Evolutionary conservation across 306 rosid species (phyloP).

Genomic region (Aeschynomene evenia): DNA sequence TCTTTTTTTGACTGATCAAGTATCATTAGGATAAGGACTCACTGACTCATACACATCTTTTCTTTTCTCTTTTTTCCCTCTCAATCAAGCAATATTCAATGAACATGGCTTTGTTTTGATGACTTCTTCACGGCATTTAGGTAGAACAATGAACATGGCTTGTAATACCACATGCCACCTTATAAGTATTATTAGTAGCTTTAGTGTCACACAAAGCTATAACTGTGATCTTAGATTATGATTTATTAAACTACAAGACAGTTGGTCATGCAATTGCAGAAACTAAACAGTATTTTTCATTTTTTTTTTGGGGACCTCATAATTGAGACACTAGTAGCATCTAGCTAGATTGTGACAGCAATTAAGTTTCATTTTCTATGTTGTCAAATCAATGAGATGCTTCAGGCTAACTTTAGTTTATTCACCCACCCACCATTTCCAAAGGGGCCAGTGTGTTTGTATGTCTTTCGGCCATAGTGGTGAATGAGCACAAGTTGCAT

Average conservation of each 20-base stretch:
- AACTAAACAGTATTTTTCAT: background rate
- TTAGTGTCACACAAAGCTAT: background rate
- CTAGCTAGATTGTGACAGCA: background rate
- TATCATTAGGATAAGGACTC: constrained; percentile 10
- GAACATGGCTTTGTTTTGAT: background rate
- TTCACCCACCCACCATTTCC: background rate
- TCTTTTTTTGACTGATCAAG: constrained; percentile 15
- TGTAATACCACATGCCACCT: background rate
- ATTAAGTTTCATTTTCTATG: background rate
- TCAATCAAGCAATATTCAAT: constrained; percentile 21
- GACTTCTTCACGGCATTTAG: background rate
- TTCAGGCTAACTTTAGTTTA: background rate
- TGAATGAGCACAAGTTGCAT: background rate
- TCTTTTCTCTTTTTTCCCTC: too few relatives aligned
- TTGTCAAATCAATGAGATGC: constrained; percentile 23
- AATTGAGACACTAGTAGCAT: background rate
- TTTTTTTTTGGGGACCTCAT: background rate
- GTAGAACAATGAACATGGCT: background rate
- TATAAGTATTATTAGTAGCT: background rate
- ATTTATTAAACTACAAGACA: background rate
- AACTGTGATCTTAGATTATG: background rate
- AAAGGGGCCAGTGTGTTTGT: background rate
- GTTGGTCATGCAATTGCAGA: background rate
- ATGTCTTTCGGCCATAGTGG: background rate
- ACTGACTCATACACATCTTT: background rate